Evolutionary conservation across 1,284 basidiomycete species (phyloP).

Genomic region (Malassezia caprae): DNA sequence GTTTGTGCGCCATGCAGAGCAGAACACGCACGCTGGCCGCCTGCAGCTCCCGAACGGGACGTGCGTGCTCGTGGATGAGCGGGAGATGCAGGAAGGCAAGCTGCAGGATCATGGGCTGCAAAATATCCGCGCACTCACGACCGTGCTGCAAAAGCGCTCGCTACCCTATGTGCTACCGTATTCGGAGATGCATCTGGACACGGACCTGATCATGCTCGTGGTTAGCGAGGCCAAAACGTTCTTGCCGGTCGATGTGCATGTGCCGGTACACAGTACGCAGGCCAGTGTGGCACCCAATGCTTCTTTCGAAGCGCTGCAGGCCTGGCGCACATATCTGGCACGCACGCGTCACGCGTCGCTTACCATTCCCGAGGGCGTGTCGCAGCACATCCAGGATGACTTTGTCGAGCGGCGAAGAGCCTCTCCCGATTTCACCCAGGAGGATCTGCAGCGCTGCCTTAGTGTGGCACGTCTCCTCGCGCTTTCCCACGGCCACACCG

Average conservation of each 20-base stretch:
- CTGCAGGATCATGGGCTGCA: constrained; percentile 55
- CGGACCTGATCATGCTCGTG: constrained; percentile 61
- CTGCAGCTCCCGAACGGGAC: constrained; percentile 64
- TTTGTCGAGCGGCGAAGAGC: constrained; percentile 30
- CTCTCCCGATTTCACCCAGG: constrained; percentile 21
- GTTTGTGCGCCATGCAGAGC: constrained; percentile 56
- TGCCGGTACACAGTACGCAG: constrained; percentile 18
- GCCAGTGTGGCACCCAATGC: constrained; percentile 16
- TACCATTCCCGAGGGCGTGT: constrained; percentile 31
- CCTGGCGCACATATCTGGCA: constrained; percentile 21
- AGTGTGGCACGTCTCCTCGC: constrained; percentile 27
- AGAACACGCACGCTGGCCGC: constrained; percentile 64
- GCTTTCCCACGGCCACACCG: constrained; percentile 22
- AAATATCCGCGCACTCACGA: constrained; percentile 63
- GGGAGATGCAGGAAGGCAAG: constrained; percentile 59
- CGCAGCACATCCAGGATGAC: constrained; percentile 35
- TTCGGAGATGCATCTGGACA: constrained; percentile 63
- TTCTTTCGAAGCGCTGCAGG: constrained; percentile 11
- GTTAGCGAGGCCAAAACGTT: constrained; percentile 57
- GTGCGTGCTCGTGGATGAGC: constrained; percentile 60
- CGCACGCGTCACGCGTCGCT: constrained; percentile 23
- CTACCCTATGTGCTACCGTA: constrained; percentile 72
- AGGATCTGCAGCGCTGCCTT: constrained; percentile 33
- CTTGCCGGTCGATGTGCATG: constrained; percentile 41
- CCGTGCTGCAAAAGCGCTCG: constrained; percentile 60